Evolutionary conservation across 345 rosid genomes (phyloP), one percentile per base, ranked within the genome.

Genomic region (Eucalyptus sp.): DNA sequence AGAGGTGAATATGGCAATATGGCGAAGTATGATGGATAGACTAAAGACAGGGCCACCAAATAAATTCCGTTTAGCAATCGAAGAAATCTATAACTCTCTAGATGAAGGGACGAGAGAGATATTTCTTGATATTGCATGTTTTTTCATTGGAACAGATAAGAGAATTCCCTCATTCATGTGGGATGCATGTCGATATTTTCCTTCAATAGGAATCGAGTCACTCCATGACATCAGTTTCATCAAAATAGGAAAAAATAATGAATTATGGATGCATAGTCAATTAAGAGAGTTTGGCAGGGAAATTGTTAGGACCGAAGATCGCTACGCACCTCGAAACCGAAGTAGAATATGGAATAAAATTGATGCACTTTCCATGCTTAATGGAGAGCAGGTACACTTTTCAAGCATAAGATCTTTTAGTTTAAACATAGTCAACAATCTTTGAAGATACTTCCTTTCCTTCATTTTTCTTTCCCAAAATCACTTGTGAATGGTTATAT

Each of bases 341-440:
- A 88, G 43, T 10, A 51, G 89, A 3, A 11, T 88, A 31, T 88
- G 89, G 89, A 88, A 71, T n/a, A 51, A 88, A 4, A 2, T 0
- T 3, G 89, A 88, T 1, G 89, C 86, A 0, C 13, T 88, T 8
- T 33, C 6, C 49, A 52, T 7, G 1, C 37, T 88, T 58, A 33
- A 25, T 0, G 51, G 76, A 29, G 11, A 15, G 41, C 2, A 88
- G 71, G 89, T 79, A 88, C 0, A 62, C 3, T 62, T 62, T 62
- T 62, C 2, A 29, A 43, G 43, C 43, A 43, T 5, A 5, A 5
- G 43, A 5, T 29, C 0, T 11, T 50, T 15, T 15, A 5, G 52
- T 50, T 2, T 27, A 7, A 13, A 0, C 33, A 62, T 0, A 29
- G 2, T 62, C 3, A 3, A 60, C n/a, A 12, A 25, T 60, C 31